Evolutionary conservation across 2,329 filamentous ascomycete genomes (phyloP), one percentile per base, ranked within the genome.

Genomic region (Ophiosphaerella herpotricha): DNA sequence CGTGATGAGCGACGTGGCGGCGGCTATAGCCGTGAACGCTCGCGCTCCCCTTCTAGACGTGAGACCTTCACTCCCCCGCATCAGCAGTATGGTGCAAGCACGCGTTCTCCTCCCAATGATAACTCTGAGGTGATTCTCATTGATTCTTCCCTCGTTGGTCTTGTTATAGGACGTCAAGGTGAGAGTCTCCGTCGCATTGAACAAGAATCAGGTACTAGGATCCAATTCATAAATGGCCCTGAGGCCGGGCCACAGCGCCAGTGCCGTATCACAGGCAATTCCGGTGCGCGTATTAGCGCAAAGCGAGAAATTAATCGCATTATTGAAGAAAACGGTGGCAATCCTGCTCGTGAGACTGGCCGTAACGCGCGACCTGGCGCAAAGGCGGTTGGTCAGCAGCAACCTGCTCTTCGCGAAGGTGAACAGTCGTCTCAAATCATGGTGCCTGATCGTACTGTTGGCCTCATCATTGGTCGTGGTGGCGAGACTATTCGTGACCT

Each of bases 401-500:
- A 68, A 48, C 68, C 80, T 43, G 80, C 82, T 37, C 78, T 89
- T 51, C 85, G 87, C 54, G 89, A 93, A 52, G 89, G 88, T 52
- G 91, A 96, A 72, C 89, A 93, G 62, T 90, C 86, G 67, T 86
- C 91, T 69, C 90, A 96, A 74, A 95, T 96, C 65, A 94, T 96
- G 89, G 91, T 96, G 14, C 91, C 91, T 39, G 91, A 96, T 75
- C 87, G 91, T 65, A 96, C 91, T 7, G 91, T 96, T 52, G 91
- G 91, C 43, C 80, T 96, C 39, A 96, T 96, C 63, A 96, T 96
- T 68, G 91, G 91, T n/a, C 88, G 91, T 60, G 90, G 90, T 35
- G 91, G 91, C 51, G 91, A 96, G 76, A 96, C 91, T 1, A 96
- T 96, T 65, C 87, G 91, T 67, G 91, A 96, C 70, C 80, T 96